Percentiles rank a stretch among this genome's conserved stretches.
Evolutionary conservation across 768 basidiomycete species (phyloP).

Genomic region (Tubosaeta sp.): DNA sequence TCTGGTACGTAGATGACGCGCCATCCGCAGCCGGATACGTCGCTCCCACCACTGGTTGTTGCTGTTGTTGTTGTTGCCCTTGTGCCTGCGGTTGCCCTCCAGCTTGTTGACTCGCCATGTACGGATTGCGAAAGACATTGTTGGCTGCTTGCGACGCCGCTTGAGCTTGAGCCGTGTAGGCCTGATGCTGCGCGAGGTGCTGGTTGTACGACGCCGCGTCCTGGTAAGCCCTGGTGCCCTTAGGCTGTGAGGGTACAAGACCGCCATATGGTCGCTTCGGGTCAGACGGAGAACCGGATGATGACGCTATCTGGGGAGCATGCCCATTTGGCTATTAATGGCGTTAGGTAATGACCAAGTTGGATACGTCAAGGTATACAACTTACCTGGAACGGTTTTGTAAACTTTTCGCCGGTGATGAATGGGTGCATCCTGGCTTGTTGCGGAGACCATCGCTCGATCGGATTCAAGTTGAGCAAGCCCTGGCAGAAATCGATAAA

Average conservation of each 20-base stretch:
- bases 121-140: conserved; percentile 73
- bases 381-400: conserved; percentile 78
- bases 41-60: conserved; percentile 7
- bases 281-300: conserved; percentile 42
- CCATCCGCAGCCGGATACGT: conserved; percentile 20
- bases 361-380: background rate
- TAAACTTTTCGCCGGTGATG: conserved; percentile 96
- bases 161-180: conserved; percentile 84
- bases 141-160: conserved; percentile 68
- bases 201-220: conserved; percentile 95
- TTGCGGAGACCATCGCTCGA: conserved; percentile 95
- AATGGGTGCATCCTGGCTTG: conserved; percentile 96
- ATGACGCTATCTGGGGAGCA: conserved; percentile 24
- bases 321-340: conserved; percentile 49
- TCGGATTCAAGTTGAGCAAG: conserved; percentile 88
- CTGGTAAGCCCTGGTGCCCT: conserved; percentile 80
- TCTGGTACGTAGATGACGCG: conserved; percentile 16
- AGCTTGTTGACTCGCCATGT: conserved; percentile 53
- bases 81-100: conserved; percentile 30
- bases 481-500: conserved; percentile 99
- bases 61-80: conserved; percentile 9
- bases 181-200: conserved; percentile 91
- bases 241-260: conserved; percentile 82
- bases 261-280: conserved; percentile 92
- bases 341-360: conserved; percentile 4